phyloP scores from a whole-genome alignment of 768 basidiomycete genomes.

The Suillus luteus region DNA sequence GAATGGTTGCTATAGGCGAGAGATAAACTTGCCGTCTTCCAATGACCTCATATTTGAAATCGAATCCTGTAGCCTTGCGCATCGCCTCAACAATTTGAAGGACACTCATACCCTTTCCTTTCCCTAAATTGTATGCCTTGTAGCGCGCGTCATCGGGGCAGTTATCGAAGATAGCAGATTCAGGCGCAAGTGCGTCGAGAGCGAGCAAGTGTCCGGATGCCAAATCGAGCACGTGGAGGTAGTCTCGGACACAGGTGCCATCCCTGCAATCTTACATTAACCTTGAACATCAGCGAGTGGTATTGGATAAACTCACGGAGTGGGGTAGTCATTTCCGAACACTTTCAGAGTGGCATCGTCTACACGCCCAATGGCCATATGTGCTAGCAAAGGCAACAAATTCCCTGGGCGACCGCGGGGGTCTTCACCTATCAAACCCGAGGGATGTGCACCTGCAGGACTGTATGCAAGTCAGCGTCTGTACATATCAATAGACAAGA shows the following conservation, averaged over 20 bases:
- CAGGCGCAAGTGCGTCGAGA: slow-evolving; percentile 72
- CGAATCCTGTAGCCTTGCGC: slow-evolving; percentile 85
- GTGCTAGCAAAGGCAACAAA: slow-evolving; percentile 88
- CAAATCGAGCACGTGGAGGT: slow-evolving; percentile 90
- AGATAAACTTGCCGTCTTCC: slow-evolving; percentile 72
- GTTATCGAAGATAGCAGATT: slow-evolving; percentile 59
- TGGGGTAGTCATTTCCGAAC: slow-evolving; percentile 97
- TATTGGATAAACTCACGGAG: slow-evolving; percentile 56
- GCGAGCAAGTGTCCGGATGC: slow-evolving; percentile 94
- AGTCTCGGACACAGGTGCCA: slow-evolving; percentile 97
- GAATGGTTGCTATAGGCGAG: background rate
- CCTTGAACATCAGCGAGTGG: slow-evolving; percentile 6
- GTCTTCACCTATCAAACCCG: slow-evolving; percentile 93
- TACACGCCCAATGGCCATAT: slow-evolving; percentile 91
- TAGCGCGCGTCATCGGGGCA: slow-evolving; percentile 57
- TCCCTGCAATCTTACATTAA: slow-evolving; percentile 51
- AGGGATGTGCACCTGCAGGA: slow-evolving; percentile 98
- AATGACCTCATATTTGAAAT: slow-evolving; percentile 87
- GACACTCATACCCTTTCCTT: slow-evolving; percentile 89
- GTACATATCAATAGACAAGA: slow-evolving; percentile 5
- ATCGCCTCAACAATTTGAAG: slow-evolving; percentile 94
- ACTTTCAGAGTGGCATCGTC: slow-evolving; percentile 71
- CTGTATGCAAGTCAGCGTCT: slow-evolving; percentile 38
- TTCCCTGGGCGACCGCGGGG: slow-evolving; percentile 96
- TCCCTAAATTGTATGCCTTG: slow-evolving; percentile 97